Evolutionary conservation across 192 early-diverging fungal species (phyloP).

Genomic region (Lobosporangium transversale): DNA sequence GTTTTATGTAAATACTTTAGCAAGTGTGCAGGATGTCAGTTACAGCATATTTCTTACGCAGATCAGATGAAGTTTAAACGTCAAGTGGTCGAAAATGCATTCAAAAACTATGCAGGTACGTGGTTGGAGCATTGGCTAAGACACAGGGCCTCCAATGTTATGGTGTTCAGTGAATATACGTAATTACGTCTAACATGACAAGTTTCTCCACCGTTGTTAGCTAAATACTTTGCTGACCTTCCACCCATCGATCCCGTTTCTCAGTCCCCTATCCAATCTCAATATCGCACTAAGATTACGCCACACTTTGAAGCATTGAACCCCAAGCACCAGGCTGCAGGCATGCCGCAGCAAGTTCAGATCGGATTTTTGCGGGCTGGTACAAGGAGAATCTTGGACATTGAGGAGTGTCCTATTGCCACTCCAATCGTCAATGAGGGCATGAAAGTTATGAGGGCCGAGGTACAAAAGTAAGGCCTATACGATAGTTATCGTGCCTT

Average conservation of each 20-base stretch:
- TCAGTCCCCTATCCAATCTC: slow-evolving; percentile 63
- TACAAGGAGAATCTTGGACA: slow-evolving; percentile 69
- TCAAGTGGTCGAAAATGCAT: slow-evolving; percentile 61
- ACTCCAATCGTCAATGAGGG: slow-evolving; percentile 68
- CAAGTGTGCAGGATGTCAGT: slow-evolving; percentile 69
- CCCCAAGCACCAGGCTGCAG: slow-evolving; percentile 52
- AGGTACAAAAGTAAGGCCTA: slow-evolving; percentile 50
- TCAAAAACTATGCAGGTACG: slow-evolving; percentile 52
- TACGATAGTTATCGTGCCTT: neutral
- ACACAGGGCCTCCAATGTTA: no score
- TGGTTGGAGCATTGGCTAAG: no score
- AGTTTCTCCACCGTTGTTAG: slow-evolving; percentile 6
- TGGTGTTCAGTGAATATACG: no score
- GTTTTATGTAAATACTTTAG: slow-evolving; percentile 70
- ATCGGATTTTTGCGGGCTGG: slow-evolving; percentile 71
- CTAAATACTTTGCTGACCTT: slow-evolving; percentile 54
- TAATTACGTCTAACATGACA: neutral
- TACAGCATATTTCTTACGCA: slow-evolving; percentile 68
- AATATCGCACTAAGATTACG: slow-evolving; percentile 74
- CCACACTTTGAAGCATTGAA: slow-evolving; percentile 70
- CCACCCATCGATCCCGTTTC: slow-evolving; percentile 56
- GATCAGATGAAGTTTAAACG: slow-evolving; percentile 71
- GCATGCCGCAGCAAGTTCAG: slow-evolving; percentile 20
- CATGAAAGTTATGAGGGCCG: slow-evolving; percentile 54
- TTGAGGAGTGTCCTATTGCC: slow-evolving; percentile 73